phyloP scores from a whole-genome alignment of 495 filamentous ascomycete genomes.

The Elaphomyces granulatus region DNA sequence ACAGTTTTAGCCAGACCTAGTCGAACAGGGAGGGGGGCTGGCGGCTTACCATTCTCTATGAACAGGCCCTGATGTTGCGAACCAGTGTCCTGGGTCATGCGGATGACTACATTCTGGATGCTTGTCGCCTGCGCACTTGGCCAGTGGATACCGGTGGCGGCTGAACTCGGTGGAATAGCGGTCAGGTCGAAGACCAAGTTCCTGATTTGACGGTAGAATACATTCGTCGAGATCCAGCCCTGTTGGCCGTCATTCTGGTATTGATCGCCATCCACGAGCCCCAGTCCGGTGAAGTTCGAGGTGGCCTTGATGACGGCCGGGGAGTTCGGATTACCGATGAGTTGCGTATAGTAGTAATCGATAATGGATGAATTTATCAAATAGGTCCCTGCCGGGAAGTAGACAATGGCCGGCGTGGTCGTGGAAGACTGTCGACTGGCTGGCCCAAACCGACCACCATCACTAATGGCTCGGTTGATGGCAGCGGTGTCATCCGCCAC shows the following conservation, averaged over 20 bases:
- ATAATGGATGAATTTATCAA: conserved; percentile 41
- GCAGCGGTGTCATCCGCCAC: conserved; percentile 51
- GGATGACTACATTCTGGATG: conserved; percentile 64
- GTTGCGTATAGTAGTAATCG: conserved; percentile 47
- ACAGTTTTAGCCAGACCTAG: conserved; percentile 13
- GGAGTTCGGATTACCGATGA: conserved; percentile 53
- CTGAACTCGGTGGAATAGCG: conserved; percentile 35
- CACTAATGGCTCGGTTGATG: conserved; percentile 45
- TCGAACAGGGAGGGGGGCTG: too few species aligned
- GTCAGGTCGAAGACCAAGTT: conserved; percentile 69
- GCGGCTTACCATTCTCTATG: conserved; percentile 48
- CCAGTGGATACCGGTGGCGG: conserved; percentile 62
- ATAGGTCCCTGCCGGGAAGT: conserved; percentile 52
- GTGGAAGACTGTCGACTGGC: conserved; percentile 30
- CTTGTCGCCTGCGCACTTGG: conserved; percentile 57
- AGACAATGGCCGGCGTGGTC: conserved; percentile 45
- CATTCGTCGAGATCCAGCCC: conserved; percentile 47
- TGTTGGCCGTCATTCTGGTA: conserved; percentile 33
- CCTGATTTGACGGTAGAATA: conserved; percentile 64
- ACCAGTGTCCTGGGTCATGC: conserved; percentile 43
- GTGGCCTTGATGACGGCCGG: conserved; percentile 52
- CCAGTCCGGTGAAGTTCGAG: conserved; percentile 45
- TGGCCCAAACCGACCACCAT: conserved; percentile 37
- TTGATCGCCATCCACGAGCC: conserved; percentile 54
- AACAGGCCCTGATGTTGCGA: conserved; percentile 60